Percentiles rank a stretch among this genome's conserved stretches.
Evolutionary conservation across 2,329 filamentous ascomycete genomes (phyloP).

Genomic region (Fusarium verrucosum): DNA sequence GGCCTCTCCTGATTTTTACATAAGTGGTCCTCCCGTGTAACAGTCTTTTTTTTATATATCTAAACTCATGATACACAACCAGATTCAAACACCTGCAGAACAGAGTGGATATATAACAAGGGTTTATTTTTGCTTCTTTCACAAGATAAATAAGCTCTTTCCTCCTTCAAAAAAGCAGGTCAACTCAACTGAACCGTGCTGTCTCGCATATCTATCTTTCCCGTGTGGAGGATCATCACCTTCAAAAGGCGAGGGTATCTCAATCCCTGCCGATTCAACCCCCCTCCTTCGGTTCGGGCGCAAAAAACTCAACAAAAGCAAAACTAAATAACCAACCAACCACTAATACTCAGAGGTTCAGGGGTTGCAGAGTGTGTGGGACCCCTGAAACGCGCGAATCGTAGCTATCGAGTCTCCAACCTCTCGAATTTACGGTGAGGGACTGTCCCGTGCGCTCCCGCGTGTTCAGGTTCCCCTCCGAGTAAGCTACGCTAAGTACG

Average conservation of each 20-base stretch:
- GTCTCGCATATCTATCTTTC: conserved; percentile 21
- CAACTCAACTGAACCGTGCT: conserved; percentile 25
- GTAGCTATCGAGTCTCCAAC: conserved; percentile 11
- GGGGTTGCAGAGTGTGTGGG: not conserved
- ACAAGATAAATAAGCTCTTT: conserved; percentile 9
- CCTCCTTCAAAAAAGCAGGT: conserved; percentile 19
- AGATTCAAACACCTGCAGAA: not conserved
- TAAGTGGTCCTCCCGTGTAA: conserved; percentile 9
- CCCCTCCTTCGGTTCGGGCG: conserved; percentile 18
- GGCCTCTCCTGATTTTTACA: conserved; percentile 1
- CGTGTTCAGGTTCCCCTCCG: conserved; percentile 2
- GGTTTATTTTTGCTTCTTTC: conserved; percentile 2
- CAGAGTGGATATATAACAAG: conserved; percentile 3
- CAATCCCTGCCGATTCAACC: not conserved
- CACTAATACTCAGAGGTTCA: too few species aligned
- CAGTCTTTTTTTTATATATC: not conserved
- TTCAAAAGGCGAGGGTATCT: not conserved
- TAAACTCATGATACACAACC: not conserved
- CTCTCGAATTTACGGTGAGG: conserved; percentile 23
- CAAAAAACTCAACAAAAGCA: conserved; percentile 3
- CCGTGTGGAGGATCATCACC: conserved; percentile 9
- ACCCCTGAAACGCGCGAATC: conserved; percentile 14
- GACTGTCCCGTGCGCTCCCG: conserved; percentile 1
- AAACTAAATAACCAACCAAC: not conserved
- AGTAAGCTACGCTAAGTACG: not conserved